These are phyloP conservation scores for Psidium guajava DNA, from an alignment of 345 rosid genomes.

Conservation along the genomic window DNA sequence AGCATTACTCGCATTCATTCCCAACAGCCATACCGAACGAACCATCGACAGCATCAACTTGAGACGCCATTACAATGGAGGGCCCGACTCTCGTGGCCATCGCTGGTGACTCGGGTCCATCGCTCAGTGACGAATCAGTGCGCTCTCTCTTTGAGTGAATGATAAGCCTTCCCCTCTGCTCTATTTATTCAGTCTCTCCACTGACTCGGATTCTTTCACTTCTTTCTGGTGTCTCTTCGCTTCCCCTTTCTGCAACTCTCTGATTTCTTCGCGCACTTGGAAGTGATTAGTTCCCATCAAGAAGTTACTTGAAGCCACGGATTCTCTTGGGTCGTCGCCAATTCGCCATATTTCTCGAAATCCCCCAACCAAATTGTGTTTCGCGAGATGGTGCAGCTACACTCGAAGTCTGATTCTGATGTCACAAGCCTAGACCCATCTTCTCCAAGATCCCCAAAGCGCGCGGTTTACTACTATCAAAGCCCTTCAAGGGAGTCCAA, in stretches of 20 bases:
- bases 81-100: not conserved
- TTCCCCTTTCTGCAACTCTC: not conserved
- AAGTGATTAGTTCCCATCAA: not conserved
- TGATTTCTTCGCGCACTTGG: not conserved
- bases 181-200: not conserved
- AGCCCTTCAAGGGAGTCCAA: slow-evolving; percentile 83
- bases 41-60: not conserved
- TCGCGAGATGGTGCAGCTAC: slow-evolving; percentile 17
- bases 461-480: slow-evolving; percentile 55
- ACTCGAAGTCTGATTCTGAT: slow-evolving; percentile 62
- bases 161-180: not conserved
- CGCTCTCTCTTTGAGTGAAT: not conserved
- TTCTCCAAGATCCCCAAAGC: slow-evolving; percentile 80
- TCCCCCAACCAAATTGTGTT: not conserved
- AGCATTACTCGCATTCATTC: not conserved
- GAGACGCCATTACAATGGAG: not conserved
- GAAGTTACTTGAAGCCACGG: not conserved
- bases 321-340: not conserved
- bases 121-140: not conserved
- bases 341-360: not conserved
- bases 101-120: not conserved
- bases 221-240: not conserved
- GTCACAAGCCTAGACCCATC: slow-evolving; percentile 60
- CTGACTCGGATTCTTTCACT: not conserved
- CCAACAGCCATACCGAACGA: not conserved